These are phyloP conservation scores for Chlamydomonas asymmetrica DNA, from an alignment of 139 green algal species.

Conservation along the genomic window DNA sequence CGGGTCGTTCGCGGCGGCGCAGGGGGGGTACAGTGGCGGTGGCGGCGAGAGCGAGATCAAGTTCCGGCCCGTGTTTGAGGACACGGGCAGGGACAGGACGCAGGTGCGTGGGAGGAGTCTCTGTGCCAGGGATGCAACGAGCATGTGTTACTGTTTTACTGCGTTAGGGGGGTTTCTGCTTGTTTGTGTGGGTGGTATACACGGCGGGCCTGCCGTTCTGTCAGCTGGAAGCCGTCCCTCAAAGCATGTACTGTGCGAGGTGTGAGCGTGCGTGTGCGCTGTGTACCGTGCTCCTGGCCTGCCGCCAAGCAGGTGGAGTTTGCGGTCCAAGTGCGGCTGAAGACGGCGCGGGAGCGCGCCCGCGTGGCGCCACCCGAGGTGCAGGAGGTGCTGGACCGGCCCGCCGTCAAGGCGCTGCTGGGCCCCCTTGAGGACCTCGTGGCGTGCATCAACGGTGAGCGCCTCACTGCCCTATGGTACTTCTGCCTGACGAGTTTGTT, in stretches of 20 bases:
- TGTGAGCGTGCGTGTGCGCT: no score
- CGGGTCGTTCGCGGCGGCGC: no score
- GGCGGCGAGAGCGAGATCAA: background rate
- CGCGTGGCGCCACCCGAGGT: background rate
- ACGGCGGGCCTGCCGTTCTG: background rate
- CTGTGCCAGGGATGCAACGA: no score
- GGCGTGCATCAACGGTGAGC: no score
- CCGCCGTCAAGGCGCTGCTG: background rate
- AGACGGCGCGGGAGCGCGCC: background rate
- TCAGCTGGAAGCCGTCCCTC: background rate
- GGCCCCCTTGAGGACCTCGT: background rate
- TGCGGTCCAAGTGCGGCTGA: no score
- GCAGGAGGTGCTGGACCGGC: background rate
- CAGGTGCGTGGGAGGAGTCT: no score
- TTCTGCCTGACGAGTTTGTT: no score
- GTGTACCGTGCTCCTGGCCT: no score
- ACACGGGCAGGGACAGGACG: background rate
- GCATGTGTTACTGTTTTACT: constrained; percentile 10
- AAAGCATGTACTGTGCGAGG: no score
- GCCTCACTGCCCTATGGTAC: no score
- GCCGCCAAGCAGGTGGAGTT: no score
- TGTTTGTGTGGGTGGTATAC: background rate
- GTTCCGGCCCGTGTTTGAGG: constrained; percentile 27
- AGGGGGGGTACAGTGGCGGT: background rate
- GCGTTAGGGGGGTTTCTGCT: background rate